phyloP scores from a whole-genome alignment of 1,284 basidiomycete genomes.

The Puccinia hordei region DNA sequence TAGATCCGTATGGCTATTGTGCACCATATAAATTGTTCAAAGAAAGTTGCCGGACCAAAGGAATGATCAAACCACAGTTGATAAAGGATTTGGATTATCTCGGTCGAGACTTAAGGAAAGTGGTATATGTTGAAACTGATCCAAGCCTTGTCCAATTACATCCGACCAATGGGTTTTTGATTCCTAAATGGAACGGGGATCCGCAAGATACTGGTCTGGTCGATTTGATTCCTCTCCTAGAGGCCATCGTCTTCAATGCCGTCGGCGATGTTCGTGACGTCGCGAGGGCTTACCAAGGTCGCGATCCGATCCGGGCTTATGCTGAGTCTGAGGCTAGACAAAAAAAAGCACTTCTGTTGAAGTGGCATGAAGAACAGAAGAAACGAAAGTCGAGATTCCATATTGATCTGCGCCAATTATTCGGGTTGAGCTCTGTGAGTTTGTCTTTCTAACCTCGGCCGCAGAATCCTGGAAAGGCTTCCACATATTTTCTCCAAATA shows the following conservation, averaged over 20 bases:
- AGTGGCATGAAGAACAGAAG: slow-evolving; percentile 72
- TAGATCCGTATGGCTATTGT: slow-evolving; percentile 89
- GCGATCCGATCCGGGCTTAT: slow-evolving; percentile 85
- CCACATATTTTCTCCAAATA: not conserved
- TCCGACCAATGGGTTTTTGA: slow-evolving; percentile 83
- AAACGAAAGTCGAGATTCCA: slow-evolving; percentile 57
- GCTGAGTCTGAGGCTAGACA: slow-evolving; percentile 80
- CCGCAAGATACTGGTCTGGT: slow-evolving; percentile 76
- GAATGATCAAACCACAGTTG: slow-evolving; percentile 52
- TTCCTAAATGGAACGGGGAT: slow-evolving; percentile 86
- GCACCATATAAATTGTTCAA: slow-evolving; percentile 87
- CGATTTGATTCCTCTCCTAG: slow-evolving; percentile 92
- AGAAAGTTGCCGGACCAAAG: slow-evolving; percentile 63
- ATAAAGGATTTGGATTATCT: slow-evolving; percentile 82
- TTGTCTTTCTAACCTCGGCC: not conserved
- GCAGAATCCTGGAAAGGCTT: not conserved
- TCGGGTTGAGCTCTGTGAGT: slow-evolving; percentile 45
- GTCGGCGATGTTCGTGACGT: slow-evolving; percentile 79
- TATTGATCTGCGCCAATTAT: slow-evolving; percentile 30
- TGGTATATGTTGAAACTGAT: slow-evolving; percentile 82
- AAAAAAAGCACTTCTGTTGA: slow-evolving; percentile 74
- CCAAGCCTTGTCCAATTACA: slow-evolving; percentile 76
- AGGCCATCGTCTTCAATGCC: slow-evolving; percentile 64
- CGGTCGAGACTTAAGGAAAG: slow-evolving; percentile 89
- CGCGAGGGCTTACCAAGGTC: slow-evolving; percentile 78